A percentile compares a stretch with the other conserved stretches of the same genome.
These are phyloP conservation scores for Sarocladium oryzae DNA, from an alignment of 2,329 filamentous ascomycete genomes.

Conservation along the genomic window DNA sequence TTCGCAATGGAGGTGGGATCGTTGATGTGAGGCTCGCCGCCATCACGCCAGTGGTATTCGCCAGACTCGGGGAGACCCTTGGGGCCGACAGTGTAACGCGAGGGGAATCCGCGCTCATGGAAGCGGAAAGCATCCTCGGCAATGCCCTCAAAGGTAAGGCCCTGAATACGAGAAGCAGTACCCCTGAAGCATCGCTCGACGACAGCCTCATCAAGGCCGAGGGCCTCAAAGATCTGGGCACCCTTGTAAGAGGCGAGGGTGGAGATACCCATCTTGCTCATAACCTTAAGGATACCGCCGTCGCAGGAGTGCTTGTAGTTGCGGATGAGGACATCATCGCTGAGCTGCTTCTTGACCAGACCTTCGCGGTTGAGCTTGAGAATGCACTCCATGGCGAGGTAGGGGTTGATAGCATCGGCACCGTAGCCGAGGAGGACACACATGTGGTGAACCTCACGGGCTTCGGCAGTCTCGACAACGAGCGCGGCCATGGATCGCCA, in stretches of 20 bases:
- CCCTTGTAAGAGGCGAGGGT: slow-evolving; percentile 96
- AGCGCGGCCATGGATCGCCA: slow-evolving; percentile 86
- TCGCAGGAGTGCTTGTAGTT: slow-evolving; percentile 98
- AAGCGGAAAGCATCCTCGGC: slow-evolving; percentile 92
- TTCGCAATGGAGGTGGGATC: slow-evolving; percentile 93
- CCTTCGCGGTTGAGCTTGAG: slow-evolving; percentile 93
- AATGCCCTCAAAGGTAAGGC: slow-evolving; percentile 88
- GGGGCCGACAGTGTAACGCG: slow-evolving; percentile 67
- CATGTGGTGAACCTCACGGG: slow-evolving; percentile 97
- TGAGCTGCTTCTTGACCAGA: slow-evolving; percentile 83
- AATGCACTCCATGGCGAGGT: slow-evolving; percentile 93
- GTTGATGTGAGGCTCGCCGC: slow-evolving; percentile 91
- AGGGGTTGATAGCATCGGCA: slow-evolving; percentile 89
- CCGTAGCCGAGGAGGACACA: slow-evolving; percentile 96
- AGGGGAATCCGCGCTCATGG: slow-evolving; percentile 88
- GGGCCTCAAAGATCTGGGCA: slow-evolving; percentile 93
- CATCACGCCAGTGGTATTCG: slow-evolving; percentile 97
- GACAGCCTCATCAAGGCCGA: slow-evolving; percentile 86
- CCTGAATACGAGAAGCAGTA: slow-evolving; percentile 89
- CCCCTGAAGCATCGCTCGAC: slow-evolving; percentile 93
- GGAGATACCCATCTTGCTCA: slow-evolving; percentile 99
- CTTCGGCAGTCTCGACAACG: slow-evolving; percentile 87
- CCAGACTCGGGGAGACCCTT: slow-evolving; percentile 84
- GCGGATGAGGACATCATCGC: slow-evolving; percentile 73
- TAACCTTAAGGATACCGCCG: slow-evolving; percentile 94